phyloP scores from a whole-genome alignment of 129 eudicot genomes.

The Centella asiatica region DNA sequence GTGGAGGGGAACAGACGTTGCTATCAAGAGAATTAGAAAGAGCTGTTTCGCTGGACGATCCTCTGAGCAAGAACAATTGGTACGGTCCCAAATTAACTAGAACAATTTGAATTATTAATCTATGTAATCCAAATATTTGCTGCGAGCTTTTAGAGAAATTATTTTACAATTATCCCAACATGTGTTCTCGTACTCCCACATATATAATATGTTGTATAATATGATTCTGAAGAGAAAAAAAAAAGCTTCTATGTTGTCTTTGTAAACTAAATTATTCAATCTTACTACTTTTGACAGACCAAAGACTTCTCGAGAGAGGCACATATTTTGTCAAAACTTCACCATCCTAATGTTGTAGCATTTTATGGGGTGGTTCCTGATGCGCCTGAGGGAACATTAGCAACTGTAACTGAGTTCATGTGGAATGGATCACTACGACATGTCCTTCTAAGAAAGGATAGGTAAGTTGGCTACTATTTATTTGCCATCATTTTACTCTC shows the following conservation, averaged over 20 bases:
- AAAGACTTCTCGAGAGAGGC: conserved; percentile 93
- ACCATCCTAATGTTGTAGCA: conserved; percentile 92
- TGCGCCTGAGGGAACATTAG: conserved; percentile 82
- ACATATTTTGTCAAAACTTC: conserved; percentile 59
- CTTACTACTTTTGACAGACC: no score
- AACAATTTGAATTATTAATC: no score
- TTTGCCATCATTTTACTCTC: not conserved
- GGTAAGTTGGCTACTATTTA: conserved; percentile 32
- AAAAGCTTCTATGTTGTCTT: not conserved
- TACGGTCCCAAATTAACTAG: no score
- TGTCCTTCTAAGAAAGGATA: conserved; percentile 71
- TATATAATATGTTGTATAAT: no score
- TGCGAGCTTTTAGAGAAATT: no score
- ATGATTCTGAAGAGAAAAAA: no score
- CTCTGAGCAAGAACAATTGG: conserved; percentile 84
- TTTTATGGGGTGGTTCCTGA: conserved; percentile 93
- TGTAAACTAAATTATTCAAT: not conserved
- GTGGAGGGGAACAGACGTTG: conserved; percentile 96
- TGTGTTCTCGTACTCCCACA: no score
- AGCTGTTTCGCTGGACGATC: conserved; percentile 86
- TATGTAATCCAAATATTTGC: no score
- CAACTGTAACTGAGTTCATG: conserved; percentile 95
- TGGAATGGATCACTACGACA: conserved; percentile 78
- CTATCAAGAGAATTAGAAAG: conserved; percentile 83
- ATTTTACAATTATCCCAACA: no score